phyloP scores from a whole-genome alignment of 2,329 filamentous ascomycete genomes.

The Fusarium albidum region DNA sequence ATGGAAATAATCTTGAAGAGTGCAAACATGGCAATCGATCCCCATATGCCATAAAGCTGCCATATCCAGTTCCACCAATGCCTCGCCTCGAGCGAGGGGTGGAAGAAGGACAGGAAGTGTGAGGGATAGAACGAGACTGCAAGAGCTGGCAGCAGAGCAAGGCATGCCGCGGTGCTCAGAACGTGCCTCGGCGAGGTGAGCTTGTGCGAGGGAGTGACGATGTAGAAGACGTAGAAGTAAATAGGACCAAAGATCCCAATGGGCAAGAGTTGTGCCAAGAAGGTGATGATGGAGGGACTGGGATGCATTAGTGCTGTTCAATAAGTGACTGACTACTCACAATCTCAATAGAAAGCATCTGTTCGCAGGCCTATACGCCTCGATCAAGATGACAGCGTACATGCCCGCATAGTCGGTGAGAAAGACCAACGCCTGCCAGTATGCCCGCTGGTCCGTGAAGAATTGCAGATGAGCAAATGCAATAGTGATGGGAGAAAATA shows the following conservation, averaged over 20 bases:
- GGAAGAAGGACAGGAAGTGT: conserved; percentile 31
- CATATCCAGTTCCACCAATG: conserved; percentile 45
- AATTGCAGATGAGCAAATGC: conserved; percentile 39
- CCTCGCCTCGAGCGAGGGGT: conserved; percentile 28
- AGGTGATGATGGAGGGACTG: conserved; percentile 30
- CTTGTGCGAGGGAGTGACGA: conserved; percentile 27
- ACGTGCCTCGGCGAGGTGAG: conserved; percentile 13
- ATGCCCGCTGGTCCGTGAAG: conserved; percentile 26
- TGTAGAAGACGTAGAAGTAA: conserved; percentile 37
- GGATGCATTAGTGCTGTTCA: neutral
- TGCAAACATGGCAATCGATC: conserved; percentile 26
- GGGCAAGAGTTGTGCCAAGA: conserved; percentile 35
- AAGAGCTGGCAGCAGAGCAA: conserved; percentile 31
- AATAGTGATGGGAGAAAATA: conserved; percentile 27
- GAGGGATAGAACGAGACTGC: conserved; percentile 30
- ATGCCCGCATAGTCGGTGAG: conserved; percentile 40
- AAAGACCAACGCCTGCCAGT: conserved; percentile 42
- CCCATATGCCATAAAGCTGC: conserved; percentile 42
- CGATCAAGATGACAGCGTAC: conserved; percentile 39
- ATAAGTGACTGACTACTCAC: conserved; percentile 21
- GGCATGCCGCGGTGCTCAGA: conserved; percentile 14
- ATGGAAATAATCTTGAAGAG: conserved; percentile 3
- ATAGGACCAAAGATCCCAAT: conserved; percentile 34
- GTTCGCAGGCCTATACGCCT: conserved; percentile 33
- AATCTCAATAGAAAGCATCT: conserved; percentile 28